Conservation (phyloP, 768 basidiomycete genomes). For the Amanita rubescens region DNA sequence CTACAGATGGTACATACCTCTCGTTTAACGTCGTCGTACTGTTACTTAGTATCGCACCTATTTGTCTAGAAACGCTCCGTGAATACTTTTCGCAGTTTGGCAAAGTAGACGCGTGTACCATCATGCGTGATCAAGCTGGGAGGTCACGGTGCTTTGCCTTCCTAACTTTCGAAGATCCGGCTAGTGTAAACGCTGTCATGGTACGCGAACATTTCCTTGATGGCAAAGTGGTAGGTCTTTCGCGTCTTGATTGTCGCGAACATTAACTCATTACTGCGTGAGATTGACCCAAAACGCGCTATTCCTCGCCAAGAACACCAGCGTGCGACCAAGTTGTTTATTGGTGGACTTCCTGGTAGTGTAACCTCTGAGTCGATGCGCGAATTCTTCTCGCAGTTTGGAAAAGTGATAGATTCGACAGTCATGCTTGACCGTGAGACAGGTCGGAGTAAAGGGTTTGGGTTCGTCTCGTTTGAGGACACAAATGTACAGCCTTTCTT, state of each 20-base stretch:
- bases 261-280: not conserved
- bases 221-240: slow-evolving; percentile 84
- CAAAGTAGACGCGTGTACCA: slow-evolving; percentile 94
- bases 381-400: slow-evolving; percentile 89
- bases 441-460: slow-evolving; percentile 92
- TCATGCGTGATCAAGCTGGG: slow-evolving; percentile 95
- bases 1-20: slow-evolving; percentile 84
- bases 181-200: slow-evolving; percentile 94
- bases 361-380: slow-evolving; percentile 94
- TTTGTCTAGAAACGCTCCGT: slow-evolving; percentile 57
- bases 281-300: slow-evolving; percentile 99
- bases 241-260: slow-evolving; percentile 1
- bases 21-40: slow-evolving; percentile 30
- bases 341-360: slow-evolving; percentile 86
- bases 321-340: slow-evolving; percentile 90
- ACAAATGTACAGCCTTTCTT: slow-evolving; percentile 87
- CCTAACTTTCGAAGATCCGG: slow-evolving; percentile 89
- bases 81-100: slow-evolving; percentile 96
- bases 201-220: slow-evolving; percentile 91
- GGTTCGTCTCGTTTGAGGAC: slow-evolving; percentile 93
- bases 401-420: slow-evolving; percentile 94
- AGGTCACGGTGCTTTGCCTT: slow-evolving; percentile 97
- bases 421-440: slow-evolving; percentile 99
- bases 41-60: slow-evolving; percentile 29
- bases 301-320: slow-evolving; percentile 96